Percentiles rank a stretch among this genome's conserved stretches.
These are phyloP conservation scores for Achaetomium macrosporum DNA, from an alignment of 2,329 filamentous ascomycete species.

Conservation along the genomic window DNA sequence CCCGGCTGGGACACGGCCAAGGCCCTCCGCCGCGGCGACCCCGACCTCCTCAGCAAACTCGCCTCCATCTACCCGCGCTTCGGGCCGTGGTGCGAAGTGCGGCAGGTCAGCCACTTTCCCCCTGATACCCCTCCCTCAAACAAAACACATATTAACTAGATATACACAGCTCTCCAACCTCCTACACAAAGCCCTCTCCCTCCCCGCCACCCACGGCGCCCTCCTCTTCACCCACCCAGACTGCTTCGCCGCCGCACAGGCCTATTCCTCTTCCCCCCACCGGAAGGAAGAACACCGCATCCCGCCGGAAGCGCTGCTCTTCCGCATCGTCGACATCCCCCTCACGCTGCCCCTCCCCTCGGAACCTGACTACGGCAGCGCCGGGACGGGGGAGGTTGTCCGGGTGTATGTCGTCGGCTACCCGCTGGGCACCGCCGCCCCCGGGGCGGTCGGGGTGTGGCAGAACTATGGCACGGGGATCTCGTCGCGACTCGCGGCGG, in stretches of 20 bases:
- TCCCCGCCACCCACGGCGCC: conserved; percentile 25
- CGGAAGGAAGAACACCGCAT: conserved; percentile 33
- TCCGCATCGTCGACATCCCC: conserved; percentile 37
- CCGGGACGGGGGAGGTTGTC: conserved; percentile 18
- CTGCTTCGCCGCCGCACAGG: conserved; percentile 24
- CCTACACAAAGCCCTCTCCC: conserved; percentile 30
- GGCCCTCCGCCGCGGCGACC: conserved; percentile 41
- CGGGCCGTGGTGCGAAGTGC: conserved; percentile 28
- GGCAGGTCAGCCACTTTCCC: conserved; percentile 14
- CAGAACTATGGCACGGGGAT: conserved; percentile 41
- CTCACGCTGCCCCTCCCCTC: neutral
- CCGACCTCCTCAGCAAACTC: conserved; percentile 29
- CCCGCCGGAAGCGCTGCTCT: conserved; percentile 30
- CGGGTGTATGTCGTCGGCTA: conserved; percentile 41
- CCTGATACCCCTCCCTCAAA: too few species aligned
- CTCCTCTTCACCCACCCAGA: conserved; percentile 29
- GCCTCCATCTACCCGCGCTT: conserved; percentile 45
- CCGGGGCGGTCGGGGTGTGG: conserved; percentile 40
- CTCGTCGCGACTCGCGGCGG: conserved; percentile 40
- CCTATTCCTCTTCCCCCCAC: conserved; percentile 31
- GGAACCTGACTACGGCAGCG: neutral
- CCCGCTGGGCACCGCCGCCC: conserved; percentile 31
- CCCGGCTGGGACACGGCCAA: conserved; percentile 39
- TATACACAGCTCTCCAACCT: conserved; percentile 30
- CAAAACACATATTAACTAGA: neutral